Base-by-base conservation (phyloP, 164 flowering plant species). In the Cinnamomum chago region DNA sequence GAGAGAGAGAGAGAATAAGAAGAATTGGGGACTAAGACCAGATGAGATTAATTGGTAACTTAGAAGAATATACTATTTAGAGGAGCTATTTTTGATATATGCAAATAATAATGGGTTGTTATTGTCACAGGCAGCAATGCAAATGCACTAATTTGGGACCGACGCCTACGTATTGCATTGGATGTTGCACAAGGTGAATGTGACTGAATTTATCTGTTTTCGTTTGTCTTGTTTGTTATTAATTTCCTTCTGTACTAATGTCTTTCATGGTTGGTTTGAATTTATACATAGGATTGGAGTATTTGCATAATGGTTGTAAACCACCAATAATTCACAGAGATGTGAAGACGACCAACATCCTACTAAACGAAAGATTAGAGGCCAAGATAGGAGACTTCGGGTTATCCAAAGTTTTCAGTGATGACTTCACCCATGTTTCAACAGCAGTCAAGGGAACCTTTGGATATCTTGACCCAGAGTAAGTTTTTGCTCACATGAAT, bases 391-490 rank as follows among this genome's bases (percentile, higher is more conserved):
- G 27, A 25, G 88, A 86, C 79, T 88, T 86, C 76, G 90, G 90
- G 23, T 67, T 86, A 23, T 86, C 88, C 30, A 88, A 74, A 65
- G 33, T 62, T 30, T 83, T 85, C 50, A 77, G 79, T 14, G 15
- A 20, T 15, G 88, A 83, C 35, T 76, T 40, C 30, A 69, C 79
- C 52, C 81, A 83, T 68, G 70, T 82, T 1, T 71, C 83, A 0
- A 83, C 90, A 1, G 40, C 13, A 18, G 78, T 82, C 20, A 80
- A 74, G 40, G 92, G 94, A 23, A 86, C 88, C 20, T 82, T 77
- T 0, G 90, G 92, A 0, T 87, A 87, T 60, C 79, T 89, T 65
- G 91, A 85, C 68, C 94, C 90, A 9, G 90, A 88, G 90, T 90
- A 82, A 73, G 90, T 79, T 33, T 64, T n/a, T 2, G 0, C 17